Base-by-base conservation (phyloP, 169 alveolate species). In the Cardiosporidium cionae region DNA sequence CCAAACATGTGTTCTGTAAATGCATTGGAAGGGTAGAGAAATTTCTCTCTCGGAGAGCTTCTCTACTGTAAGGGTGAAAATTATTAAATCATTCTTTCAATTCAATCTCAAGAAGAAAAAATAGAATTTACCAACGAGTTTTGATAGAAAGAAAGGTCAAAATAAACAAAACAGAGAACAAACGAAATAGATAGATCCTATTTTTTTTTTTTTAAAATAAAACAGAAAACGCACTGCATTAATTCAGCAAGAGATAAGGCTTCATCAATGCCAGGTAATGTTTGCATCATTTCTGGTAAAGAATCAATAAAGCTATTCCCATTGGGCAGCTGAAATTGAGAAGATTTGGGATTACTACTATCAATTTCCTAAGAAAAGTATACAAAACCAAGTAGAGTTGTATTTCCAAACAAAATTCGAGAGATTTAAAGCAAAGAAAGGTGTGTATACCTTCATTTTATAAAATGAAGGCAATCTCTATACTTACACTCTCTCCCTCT, bases 201-300 rank as follows among this genome's bases (percentile, higher is more conserved):
- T n/a, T n/a, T n/a, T n/a, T n/a, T n/a, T 28, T 35, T 2, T 23
- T 25, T 35, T 62, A 28, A n/a, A 27, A 66, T 23, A 29, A 53
- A n/a, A n/a, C 62, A 58, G 27, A 28, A 1, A 34, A 6, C 66
- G 28, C 53, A 76, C 91, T 91, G 95, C 92, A 94, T 90, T 44
- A 96, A 87, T 63, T 94, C 98, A 4, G 97, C 97, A 79, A 97
- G 96, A 69, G 98, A 93, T 67, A 96, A 88, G 0, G 99, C 99
- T 82, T 97, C 99, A 84, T 97, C 99, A 31, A 97, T 91, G 9
- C 99, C 99, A 34, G 99, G 99, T 23, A 96, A 91, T 58, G 98
- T 92, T 65, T 87, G 89, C 32, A 96, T 81, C 65, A 97, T 75
- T 72, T 97, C 99, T 22, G 96, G 96, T 3, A 92, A 65, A 16